A percentile compares a stretch with the other conserved stretches of the same genome.
These are phyloP conservation scores for Bathelium albidoporum DNA, from an alignment of 495 filamentous ascomycete species.

Conservation along the genomic window DNA sequence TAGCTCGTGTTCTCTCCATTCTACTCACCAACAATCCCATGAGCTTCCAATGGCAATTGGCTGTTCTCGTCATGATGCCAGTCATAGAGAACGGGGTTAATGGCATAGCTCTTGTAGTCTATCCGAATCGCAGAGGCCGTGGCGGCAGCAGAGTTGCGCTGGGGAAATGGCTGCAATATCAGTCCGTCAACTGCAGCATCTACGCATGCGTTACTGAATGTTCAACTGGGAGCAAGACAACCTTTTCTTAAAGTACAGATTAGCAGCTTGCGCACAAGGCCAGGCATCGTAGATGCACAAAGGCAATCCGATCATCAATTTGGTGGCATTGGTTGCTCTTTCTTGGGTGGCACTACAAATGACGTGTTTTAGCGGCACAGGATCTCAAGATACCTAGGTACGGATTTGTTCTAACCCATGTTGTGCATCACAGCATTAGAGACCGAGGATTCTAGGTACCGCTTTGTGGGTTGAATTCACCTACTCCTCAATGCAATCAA, in stretches of 20 bases:
- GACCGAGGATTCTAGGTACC: too few species aligned
- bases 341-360: neutral
- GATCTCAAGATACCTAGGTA: too few species aligned
- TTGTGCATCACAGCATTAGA: too few species aligned
- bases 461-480: too few species aligned
- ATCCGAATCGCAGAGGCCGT: constrained; percentile 48
- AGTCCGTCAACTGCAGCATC: constrained; percentile 81
- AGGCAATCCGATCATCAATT: neutral
- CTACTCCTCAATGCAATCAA: too few species aligned
- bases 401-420: too few species aligned
- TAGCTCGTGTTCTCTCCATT: neutral
- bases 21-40: constrained; percentile 73
- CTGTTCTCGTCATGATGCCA: constrained; percentile 32
- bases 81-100: constrained; percentile 36
- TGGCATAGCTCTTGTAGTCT: constrained; percentile 60
- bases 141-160: constrained; percentile 28
- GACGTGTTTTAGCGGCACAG: too few species aligned
- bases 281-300: constrained; percentile 7
- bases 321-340: neutral
- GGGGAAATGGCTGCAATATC: constrained; percentile 59
- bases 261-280: constrained; percentile 10
- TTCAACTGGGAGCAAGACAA: neutral
- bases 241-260: constrained; percentile 6
- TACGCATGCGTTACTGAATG: constrained; percentile 35
- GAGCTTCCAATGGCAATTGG: constrained; percentile 52